Evolutionary conservation across 371 early-diverging fungal species (phyloP).

Genomic region (Actinomortierella wolfii): DNA sequence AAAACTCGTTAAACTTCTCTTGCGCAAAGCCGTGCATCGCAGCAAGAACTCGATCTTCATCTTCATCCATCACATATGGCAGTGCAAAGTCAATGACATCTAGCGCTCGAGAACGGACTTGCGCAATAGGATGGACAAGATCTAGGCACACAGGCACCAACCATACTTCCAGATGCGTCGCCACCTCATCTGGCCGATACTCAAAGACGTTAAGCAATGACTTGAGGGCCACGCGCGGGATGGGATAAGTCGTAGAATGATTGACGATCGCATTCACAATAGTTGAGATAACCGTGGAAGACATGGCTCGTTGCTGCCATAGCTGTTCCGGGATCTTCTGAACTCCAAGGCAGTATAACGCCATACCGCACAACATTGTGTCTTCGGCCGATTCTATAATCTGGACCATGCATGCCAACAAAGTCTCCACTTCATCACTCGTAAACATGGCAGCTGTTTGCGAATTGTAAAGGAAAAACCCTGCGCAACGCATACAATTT

Average conservation of each 20-base stretch:
- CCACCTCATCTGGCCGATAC: constrained; percentile 25
- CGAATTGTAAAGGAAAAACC: constrained; percentile 16
- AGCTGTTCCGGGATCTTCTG: constrained; percentile 10
- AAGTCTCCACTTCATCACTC: constrained; percentile 5
- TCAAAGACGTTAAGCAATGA: constrained; percentile 8
- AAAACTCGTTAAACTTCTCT: constrained; percentile 11
- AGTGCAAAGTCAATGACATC: constrained; percentile 15
- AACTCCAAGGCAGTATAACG: constrained; percentile 20
- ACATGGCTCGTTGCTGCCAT: constrained; percentile 3
- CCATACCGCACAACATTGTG: constrained; percentile 9
- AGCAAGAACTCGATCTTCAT: constrained; percentile 11
- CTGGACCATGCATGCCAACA: neutral
- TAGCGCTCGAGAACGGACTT: constrained; percentile 27
- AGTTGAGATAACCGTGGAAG: neutral
- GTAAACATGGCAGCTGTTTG: constrained; percentile 16
- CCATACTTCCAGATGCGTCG: constrained; percentile 20
- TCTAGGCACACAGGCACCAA: constrained; percentile 17
- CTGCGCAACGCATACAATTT: constrained; percentile 12
- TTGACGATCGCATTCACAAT: neutral
- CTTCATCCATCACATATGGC: constrained; percentile 25
- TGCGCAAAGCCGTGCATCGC: constrained; percentile 19
- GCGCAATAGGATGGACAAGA: constrained; percentile 20
- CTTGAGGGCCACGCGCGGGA: neutral
- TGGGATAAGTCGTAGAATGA: neutral
- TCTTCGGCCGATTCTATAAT: constrained; percentile 4